Evolutionary conservation across 768 basidiomycete species (phyloP).

Genomic region (Tulasnella sp.): DNA sequence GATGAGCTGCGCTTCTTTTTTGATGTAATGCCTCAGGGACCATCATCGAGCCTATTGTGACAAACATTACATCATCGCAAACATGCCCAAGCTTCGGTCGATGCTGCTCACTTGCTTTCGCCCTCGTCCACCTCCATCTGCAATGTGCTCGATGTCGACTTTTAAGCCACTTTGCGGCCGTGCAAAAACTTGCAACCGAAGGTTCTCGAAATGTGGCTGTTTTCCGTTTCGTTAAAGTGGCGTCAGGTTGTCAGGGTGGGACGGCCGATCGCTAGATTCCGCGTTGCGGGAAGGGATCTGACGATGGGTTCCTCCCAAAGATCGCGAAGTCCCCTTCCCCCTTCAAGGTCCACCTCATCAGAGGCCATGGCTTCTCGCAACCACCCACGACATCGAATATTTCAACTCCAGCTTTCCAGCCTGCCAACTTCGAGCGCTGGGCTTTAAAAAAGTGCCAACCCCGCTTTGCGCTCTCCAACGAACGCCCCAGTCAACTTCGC

Average conservation of each 20-base stretch:
- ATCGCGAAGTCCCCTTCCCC: background rate
- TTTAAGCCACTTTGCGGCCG: background rate
- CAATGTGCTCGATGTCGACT: background rate
- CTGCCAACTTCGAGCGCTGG: background rate
- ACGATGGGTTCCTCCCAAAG: background rate
- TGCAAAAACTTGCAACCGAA: background rate
- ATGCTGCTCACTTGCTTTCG: background rate
- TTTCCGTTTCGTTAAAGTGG: background rate
- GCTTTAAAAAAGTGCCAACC: background rate
- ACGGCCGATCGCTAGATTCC: background rate
- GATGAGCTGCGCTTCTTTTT: background rate
- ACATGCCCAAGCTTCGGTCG: background rate
- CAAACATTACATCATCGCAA: slow-evolving; percentile 11
- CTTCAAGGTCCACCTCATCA: background rate
- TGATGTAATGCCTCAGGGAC: background rate
- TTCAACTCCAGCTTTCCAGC: background rate
- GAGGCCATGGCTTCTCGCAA: background rate
- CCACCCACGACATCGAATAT: background rate
- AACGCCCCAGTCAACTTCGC: slow-evolving; percentile 2
- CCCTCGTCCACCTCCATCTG: background rate
- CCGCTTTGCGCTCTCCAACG: background rate
- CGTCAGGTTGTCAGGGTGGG: background rate
- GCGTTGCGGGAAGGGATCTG: background rate
- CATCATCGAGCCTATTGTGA: background rate
- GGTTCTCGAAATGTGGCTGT: background rate